phyloP scores from a whole-genome alignment of 73 alveolate genomes.

The Paramecium primaurelia region DNA sequence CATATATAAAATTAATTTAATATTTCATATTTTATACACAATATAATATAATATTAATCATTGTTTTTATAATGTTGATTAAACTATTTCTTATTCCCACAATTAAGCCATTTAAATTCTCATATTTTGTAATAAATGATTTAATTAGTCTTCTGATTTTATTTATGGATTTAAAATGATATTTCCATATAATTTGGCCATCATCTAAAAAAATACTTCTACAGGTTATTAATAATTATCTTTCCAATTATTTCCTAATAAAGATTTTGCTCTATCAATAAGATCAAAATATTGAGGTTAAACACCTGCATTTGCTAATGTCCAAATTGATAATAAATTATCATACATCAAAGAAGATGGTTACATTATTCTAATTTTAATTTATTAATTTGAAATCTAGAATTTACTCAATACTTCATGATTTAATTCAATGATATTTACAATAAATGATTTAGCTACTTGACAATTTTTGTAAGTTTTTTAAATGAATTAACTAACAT shows the following conservation, averaged over 20 bases:
- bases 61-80: neutral
- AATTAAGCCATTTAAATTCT: neutral
- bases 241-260: conserved; percentile 30
- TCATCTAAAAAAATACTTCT: neutral
- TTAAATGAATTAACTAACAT: neutral
- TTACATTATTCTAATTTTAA: conserved; percentile 19
- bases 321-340: conserved; percentile 3
- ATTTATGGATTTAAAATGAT: neutral
- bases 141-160: conserved; percentile 17
- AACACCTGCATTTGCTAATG: neutral
- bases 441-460: conserved; percentile 41
- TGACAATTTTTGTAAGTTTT: conserved; percentile 20
- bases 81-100: conserved; percentile 20
- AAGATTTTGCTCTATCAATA: neutral
- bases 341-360: conserved; percentile 11
- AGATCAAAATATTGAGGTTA: neutral
- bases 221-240: conserved; percentile 7
- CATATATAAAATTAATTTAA: neutral
- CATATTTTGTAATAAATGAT: neutral
- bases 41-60: neutral
- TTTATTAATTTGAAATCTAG: neutral
- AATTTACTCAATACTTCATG: neutral
- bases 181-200: neutral
- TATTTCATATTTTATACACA: neutral
- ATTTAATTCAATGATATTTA: conserved; percentile 7